These are phyloP conservation scores for Leishmania aethiopica DNA, from an alignment of 208 protist species.

Conservation along the genomic window DNA sequence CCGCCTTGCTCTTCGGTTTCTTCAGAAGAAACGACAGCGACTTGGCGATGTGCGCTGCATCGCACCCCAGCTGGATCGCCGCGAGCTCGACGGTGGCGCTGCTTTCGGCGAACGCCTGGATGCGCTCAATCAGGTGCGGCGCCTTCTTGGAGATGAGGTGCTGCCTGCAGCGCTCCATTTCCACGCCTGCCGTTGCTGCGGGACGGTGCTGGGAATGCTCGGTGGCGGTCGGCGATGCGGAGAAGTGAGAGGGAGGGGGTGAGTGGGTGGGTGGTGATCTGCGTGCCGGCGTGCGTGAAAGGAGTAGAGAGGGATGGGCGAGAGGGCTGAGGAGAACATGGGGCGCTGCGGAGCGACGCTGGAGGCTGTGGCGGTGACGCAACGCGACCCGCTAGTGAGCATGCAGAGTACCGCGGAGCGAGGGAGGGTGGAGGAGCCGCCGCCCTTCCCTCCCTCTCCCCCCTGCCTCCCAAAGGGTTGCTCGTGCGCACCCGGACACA, in stretches of 20 bases:
- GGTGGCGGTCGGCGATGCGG: background rate
- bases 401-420: no score
- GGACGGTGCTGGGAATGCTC: background rate
- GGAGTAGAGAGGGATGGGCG: background rate
- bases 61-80: constrained; percentile 47
- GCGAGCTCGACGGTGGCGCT: constrained; percentile 61
- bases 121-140: constrained; percentile 41
- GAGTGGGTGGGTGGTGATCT: background rate
- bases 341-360: no score
- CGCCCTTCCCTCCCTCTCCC: no score
- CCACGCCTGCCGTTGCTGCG: background rate
- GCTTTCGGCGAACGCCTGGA: constrained; percentile 49
- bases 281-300: background rate
- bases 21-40: constrained; percentile 46
- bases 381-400: no score
- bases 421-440: no score
- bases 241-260: background rate
- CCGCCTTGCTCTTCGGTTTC: constrained; percentile 32
- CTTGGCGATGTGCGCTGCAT: constrained; percentile 63
- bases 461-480: no score
- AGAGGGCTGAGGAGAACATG: background rate
- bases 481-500: background rate
- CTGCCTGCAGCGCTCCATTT: constrained; percentile 43
- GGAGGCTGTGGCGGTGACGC: no score
- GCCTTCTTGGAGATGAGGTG: constrained; percentile 38